Base-by-base conservation (phyloP, 2,329 filamentous ascomycete genomes). In the Hirsutella minnesotensis region DNA sequence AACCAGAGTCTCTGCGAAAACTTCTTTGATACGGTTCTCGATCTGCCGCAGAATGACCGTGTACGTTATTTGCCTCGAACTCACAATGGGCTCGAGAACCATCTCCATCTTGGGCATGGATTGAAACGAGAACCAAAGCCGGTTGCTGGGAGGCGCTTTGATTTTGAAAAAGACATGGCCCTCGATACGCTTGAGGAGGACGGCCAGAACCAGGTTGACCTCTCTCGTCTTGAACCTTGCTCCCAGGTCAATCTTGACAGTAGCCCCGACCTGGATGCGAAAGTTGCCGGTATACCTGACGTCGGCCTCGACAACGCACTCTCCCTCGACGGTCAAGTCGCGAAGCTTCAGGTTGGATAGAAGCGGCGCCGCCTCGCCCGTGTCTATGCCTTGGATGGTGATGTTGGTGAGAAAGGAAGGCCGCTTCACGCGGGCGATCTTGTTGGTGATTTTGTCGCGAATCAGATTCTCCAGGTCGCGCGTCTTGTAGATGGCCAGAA, bases 61-160 rank as follows among this genome's bases (percentile, higher is more conserved):
- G 61, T 95, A 96, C 0, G 92, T 96, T 50, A 98, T 95, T 59
- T 96, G 90, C 45, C 90, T 79, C 13, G 88, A 84, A 65, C 89
- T 95, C 40, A 98, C 88, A 51, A 98, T 89, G 3, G 92, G 92
- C 59, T 96, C 88, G 36, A 96, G 86, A n/a, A 79, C 79, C 72
- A 95, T 81, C 47, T 94, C 88, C 67, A 98, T 83, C 56, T 90
- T 89, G 16, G 92, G 92, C 72, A 88, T 86, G n/a, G 79, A 79
- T 58, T 94, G 86, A 57, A 98, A 98, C 1, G 88, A 83, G 51
- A 96, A 78, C 92, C 92, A 98, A n/a, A 95, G 62, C 34, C 92
- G 79, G 59, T 98, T 98, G 61, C 88, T 95, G 1, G 92, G 92
- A 15, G 90, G 87, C 7, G 92, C 86, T 61, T 98, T 98, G 61